These are phyloP conservation scores for Ceratocystis cubensis DNA, from an alignment of 2,329 filamentous ascomycete genomes.

Conservation along the genomic window DNA sequence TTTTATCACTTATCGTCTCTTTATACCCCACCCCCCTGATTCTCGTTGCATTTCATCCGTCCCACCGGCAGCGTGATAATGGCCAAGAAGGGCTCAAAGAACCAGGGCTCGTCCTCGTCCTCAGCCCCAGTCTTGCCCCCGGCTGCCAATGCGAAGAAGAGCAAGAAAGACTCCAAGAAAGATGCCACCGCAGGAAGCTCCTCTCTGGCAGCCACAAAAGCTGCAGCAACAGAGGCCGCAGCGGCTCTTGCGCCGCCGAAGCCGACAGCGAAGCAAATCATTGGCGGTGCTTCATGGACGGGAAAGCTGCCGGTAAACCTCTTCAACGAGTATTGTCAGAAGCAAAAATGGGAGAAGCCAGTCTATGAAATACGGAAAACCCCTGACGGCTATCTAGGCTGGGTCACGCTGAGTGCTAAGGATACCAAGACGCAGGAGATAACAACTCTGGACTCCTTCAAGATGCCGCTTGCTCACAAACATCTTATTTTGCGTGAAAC, in stretches of 20 bases:
- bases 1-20: background rate
- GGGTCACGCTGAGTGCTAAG: constrained; percentile 62
- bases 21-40: background rate
- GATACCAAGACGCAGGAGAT: constrained; percentile 75
- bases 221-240: constrained; percentile 8
- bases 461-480: constrained; percentile 62
- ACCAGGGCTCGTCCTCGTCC: background rate
- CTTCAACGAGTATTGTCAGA: constrained; percentile 87
- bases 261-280: constrained; percentile 62
- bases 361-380: constrained; percentile 76
- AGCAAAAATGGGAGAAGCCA: constrained; percentile 87
- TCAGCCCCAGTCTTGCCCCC: background rate
- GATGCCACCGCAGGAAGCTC: background rate
- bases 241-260: constrained; percentile 37
- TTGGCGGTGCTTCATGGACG: constrained; percentile 92
- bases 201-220: constrained; percentile 16
- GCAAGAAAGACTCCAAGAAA: constrained; percentile 15
- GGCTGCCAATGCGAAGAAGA: constrained; percentile 13
- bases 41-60: background rate
- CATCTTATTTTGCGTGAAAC: constrained; percentile 64
- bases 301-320: constrained; percentile 92
- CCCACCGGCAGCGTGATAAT: background rate
- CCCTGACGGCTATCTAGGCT: constrained; percentile 61
- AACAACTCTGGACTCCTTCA: constrained; percentile 65
- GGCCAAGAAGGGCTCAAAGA: constrained; percentile 20